Percentiles rank a stretch among this genome's conserved stretches.
Evolutionary conservation across 108 stramenopile genomes (phyloP).

Genomic region (Cyclostephanos tholiformis): DNA sequence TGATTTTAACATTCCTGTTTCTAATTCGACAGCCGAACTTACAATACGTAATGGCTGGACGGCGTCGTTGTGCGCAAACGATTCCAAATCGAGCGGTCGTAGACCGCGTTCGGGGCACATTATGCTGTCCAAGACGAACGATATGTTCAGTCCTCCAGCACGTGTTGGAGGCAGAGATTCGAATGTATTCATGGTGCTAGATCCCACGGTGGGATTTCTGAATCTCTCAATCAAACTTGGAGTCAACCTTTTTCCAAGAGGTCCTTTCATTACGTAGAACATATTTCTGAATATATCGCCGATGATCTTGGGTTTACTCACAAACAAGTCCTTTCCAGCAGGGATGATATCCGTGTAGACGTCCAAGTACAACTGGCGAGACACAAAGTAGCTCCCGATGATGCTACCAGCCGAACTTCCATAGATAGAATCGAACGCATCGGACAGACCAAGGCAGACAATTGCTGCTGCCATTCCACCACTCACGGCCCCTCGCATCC

Average conservation of each 20-base stretch:
- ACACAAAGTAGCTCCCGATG: constrained; percentile 78
- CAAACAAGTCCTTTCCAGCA: constrained; percentile 64
- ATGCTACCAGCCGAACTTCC: constrained; percentile 80
- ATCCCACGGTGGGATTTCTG: constrained; percentile 17
- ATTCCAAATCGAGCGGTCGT: constrained; percentile 74
- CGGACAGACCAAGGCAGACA: constrained; percentile 70
- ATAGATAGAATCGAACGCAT: constrained; percentile 75
- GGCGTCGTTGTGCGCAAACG: constrained; percentile 65
- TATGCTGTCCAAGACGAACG: constrained; percentile 75
- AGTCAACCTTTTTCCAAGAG: constrained; percentile 29
- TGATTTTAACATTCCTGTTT: constrained; percentile 53
- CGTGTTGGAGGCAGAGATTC: constrained; percentile 31
- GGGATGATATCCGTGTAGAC: constrained; percentile 78
- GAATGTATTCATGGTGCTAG: constrained; percentile 10
- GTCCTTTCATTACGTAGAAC: constrained; percentile 29
- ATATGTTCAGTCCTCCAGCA: constrained; percentile 69
- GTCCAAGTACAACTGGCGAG: constrained; percentile 78
- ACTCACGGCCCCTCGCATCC: constrained; percentile 76
- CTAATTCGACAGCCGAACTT: constrained; percentile 57
- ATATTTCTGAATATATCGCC: constrained; percentile 48
- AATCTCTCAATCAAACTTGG: constrained; percentile 31
- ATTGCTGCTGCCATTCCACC: constrained; percentile 87
- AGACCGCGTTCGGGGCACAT: constrained; percentile 71
- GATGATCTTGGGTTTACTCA: constrained; percentile 57
- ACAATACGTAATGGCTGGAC: constrained; percentile 69